A percentile compares a stretch with the other conserved stretches of the same genome.
These are phyloP conservation scores for Diaporthe humulicola DNA, from an alignment of 2,329 filamentous ascomycete species.

Conservation along the genomic window DNA sequence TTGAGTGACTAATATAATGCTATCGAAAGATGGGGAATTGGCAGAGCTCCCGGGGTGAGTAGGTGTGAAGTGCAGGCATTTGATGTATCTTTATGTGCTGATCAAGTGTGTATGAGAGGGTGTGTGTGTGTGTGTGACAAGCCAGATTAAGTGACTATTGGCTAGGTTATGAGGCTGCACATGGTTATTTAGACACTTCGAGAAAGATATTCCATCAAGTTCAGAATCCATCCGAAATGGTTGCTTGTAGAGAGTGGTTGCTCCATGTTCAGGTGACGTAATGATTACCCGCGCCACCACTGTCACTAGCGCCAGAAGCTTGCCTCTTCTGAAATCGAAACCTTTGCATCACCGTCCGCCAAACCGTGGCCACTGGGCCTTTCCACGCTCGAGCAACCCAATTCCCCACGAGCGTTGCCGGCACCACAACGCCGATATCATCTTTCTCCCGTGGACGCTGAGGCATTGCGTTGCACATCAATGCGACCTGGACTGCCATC, in stretches of 20 bases:
- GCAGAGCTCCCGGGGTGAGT: too few species aligned
- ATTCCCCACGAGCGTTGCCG: not conserved
- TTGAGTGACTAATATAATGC: too few species aligned
- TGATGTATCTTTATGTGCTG: too few species aligned
- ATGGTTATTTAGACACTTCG: not conserved
- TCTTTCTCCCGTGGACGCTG: not conserved
- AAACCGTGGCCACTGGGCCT: not conserved
- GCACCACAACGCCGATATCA: not conserved
- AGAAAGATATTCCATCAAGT: not conserved
- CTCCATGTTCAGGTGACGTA: slow-evolving; percentile 16
- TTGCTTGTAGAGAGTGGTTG: not conserved
- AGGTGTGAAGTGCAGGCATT: too few species aligned
- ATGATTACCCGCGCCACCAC: not conserved
- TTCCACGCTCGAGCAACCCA: not conserved
- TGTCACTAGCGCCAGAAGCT: not conserved
- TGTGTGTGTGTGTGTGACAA: too few species aligned
- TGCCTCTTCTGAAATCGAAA: not conserved
- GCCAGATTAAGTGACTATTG: too few species aligned
- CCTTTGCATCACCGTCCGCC: not conserved
- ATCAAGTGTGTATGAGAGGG: too few species aligned
- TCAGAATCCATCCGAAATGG: too few species aligned
- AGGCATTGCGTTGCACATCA: not conserved
- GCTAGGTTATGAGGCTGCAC: too few species aligned
- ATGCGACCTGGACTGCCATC: not conserved
- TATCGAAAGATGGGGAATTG: too few species aligned